phyloP scores from a whole-genome alignment of 2,329 filamentous ascomycete genomes.

The Zymoseptoria brevis region DNA sequence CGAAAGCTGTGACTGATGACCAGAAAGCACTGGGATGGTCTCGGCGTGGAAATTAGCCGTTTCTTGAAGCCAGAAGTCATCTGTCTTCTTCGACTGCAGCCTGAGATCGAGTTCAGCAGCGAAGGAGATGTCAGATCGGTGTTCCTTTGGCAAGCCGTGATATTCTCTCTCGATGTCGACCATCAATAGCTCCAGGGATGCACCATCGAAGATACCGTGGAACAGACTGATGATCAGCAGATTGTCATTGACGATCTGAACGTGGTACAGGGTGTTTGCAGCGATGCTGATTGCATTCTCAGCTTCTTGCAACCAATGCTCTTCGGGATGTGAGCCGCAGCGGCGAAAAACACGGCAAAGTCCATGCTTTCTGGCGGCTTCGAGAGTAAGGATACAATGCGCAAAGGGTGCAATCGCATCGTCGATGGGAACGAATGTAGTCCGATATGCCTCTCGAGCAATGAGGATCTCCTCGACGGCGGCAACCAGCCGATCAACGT shows the following conservation, averaged over 20 bases:
- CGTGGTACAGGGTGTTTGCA: not conserved
- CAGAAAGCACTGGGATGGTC: constrained; percentile 4
- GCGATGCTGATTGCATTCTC: constrained; percentile 7
- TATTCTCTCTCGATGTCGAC: constrained; percentile 7
- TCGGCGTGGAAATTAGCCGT: constrained; percentile 4
- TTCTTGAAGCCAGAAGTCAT: constrained; percentile 4
- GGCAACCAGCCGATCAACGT: not conserved
- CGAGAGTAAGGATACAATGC: constrained; percentile 4
- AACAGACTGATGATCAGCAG: constrained; percentile 7
- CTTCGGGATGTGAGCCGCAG: not conserved
- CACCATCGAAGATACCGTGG: constrained; percentile 12
- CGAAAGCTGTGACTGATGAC: constrained; percentile 1
- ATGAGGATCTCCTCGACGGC: constrained; percentile 1
- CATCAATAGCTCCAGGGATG: constrained; percentile 8
- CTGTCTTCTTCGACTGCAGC: not conserved
- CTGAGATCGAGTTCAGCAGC: constrained; percentile 6
- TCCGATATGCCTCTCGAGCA: not conserved
- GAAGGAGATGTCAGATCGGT: constrained; percentile 2
- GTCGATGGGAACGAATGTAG: constrained; percentile 1
- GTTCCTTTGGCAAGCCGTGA: not conserved
- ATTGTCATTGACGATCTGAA: not conserved
- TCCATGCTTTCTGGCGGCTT: not conserved
- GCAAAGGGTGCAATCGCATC: constrained; percentile 10
- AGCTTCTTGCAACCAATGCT: not conserved
- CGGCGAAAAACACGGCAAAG: not conserved